Percentiles rank a stretch among this genome's conserved stretches.
These are phyloP conservation scores for Macrophomina pseudophaseolina DNA, from an alignment of 2,329 filamentous ascomycete species.

Conservation along the genomic window DNA sequence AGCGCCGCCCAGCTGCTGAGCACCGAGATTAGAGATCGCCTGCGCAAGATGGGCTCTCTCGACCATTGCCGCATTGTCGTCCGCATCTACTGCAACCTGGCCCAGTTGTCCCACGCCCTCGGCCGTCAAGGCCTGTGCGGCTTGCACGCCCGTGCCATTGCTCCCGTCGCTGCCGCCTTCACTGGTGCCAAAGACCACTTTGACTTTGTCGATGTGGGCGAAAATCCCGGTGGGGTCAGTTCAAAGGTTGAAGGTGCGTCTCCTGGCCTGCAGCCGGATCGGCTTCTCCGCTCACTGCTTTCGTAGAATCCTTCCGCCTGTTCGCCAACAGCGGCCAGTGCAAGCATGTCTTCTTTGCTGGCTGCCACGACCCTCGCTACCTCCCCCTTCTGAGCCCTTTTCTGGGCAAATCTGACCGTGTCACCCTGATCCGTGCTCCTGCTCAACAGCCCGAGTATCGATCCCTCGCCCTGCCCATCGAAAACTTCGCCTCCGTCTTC, in stretches of 20 bases:
- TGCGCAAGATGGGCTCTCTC: constrained; percentile 48
- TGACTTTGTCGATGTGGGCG: constrained; percentile 67
- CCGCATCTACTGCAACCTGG: constrained; percentile 62
- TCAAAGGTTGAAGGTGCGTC: constrained; percentile 62
- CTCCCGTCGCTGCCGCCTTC: constrained; percentile 62
- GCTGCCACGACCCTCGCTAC: constrained; percentile 66
- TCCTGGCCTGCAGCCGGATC: not conserved
- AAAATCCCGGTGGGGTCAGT: constrained; percentile 61
- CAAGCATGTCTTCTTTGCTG: constrained; percentile 68
- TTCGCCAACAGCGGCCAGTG: constrained; percentile 65
- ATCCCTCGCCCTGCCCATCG: constrained; percentile 56
- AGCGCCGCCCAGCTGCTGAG: constrained; percentile 61
- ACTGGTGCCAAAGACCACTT: constrained; percentile 63
- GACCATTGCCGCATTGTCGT: constrained; percentile 60
- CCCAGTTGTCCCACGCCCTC: constrained; percentile 57
- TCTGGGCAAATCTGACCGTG: constrained; percentile 53
- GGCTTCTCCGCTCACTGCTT: not conserved
- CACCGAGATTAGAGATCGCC: constrained; percentile 53
- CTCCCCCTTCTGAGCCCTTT: constrained; percentile 62
- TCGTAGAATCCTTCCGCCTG: constrained; percentile 48
- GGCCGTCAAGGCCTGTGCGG: constrained; percentile 57
- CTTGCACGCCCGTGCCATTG: constrained; percentile 61
- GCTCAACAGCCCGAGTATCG: constrained; percentile 60
- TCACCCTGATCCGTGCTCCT: constrained; percentile 62
- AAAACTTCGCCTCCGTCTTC: constrained; percentile 60